Percentiles rank a stretch among this genome's conserved stretches.
These are phyloP conservation scores for Xylaria telfairii DNA, from an alignment of 495 filamentous ascomycete genomes.

Conservation along the genomic window DNA sequence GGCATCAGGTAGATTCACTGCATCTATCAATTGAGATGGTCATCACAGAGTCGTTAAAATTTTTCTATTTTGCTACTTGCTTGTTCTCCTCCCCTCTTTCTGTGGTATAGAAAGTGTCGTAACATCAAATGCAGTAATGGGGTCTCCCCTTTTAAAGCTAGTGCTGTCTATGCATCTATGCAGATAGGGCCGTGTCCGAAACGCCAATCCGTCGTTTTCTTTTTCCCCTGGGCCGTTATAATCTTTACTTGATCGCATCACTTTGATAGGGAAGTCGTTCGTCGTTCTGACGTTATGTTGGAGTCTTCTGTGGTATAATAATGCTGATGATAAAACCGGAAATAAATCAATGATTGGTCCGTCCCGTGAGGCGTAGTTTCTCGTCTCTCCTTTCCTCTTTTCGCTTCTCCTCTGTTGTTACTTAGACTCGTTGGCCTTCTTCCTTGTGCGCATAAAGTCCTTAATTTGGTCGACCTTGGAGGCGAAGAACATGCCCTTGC, in stretches of 20 bases:
- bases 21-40: neutral
- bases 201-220: neutral
- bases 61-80: neutral
- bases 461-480: slow-evolving; percentile 83
- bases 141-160: neutral
- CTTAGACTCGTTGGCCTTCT: slow-evolving; percentile 45
- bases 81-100: neutral
- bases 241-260: neutral
- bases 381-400: no score
- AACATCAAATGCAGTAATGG: neutral
- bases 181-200: neutral
- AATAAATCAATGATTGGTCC: neutral
- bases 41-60: neutral
- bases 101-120: neutral
- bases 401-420: neutral
- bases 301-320: neutral
- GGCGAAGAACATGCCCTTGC: slow-evolving; percentile 83
- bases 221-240: neutral
- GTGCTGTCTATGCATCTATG: neutral
- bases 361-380: neutral
- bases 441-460: slow-evolving; percentile 74
- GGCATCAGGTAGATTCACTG: neutral
- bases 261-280: neutral
- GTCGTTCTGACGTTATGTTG: neutral
- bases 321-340: neutral